A percentile compares a stretch with the other conserved stretches of the same genome.
phyloP scores from a whole-genome alignment of 2,329 filamentous ascomycete species.

The Verruconis gallopava region DNA sequence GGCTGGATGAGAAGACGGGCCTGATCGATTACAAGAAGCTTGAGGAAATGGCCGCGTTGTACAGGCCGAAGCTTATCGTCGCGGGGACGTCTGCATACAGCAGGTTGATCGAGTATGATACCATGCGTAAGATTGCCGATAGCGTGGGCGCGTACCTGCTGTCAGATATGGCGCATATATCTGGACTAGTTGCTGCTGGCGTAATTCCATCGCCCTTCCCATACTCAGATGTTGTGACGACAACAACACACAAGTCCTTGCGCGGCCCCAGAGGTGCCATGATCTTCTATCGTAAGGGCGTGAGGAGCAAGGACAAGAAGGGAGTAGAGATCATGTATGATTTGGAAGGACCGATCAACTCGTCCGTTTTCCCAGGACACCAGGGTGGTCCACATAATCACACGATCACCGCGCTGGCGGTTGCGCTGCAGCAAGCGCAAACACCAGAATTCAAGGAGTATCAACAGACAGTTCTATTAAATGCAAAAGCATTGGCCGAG shows the following conservation, averaged over 20 bases:
- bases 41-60: constrained; percentile 79
- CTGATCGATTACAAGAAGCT: constrained; percentile 95
- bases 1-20: constrained; percentile 76
- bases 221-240: constrained; percentile 91
- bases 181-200: constrained; percentile 80
- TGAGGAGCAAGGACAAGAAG: constrained; percentile 81
- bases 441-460: constrained; percentile 85
- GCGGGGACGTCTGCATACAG: constrained; percentile 98
- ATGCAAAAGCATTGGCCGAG: constrained; percentile 80
- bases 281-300: constrained; percentile 99
- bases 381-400: constrained; percentile 99
- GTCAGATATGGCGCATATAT: constrained; percentile 98
- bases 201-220: constrained; percentile 90
- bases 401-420: constrained; percentile 93
- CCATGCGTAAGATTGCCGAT: constrained; percentile 93
- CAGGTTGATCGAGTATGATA: constrained; percentile 89
- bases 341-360: constrained; percentile 92
- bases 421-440: constrained; percentile 88
- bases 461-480: constrained; percentile 82
- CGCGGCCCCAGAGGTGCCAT: constrained; percentile 95
- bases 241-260: constrained; percentile 97
- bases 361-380: constrained; percentile 97
- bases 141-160: constrained; percentile 88
- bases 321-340: constrained; percentile 88
- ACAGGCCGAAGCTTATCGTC: constrained; percentile 90